These are phyloP conservation scores for Epithemia pelagica DNA, from an alignment of 108 stramenopile species.

Conservation along the genomic window DNA sequence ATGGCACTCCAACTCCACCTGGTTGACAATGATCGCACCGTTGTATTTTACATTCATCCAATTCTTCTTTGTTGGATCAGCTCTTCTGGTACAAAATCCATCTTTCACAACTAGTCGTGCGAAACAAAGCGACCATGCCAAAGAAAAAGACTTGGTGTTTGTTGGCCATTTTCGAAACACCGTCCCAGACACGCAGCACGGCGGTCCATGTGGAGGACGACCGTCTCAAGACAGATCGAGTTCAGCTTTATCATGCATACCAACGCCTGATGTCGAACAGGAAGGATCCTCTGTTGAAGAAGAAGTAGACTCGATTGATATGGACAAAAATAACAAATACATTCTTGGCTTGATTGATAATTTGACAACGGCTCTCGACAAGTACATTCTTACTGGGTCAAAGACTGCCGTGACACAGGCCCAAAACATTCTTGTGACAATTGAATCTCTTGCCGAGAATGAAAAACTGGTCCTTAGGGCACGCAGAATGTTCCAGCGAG, in stretches of 20 bases:
- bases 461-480: neutral
- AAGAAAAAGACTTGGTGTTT: too few relatives aligned
- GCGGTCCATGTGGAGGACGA: too few relatives aligned
- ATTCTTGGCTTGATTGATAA: slow-evolving; percentile 51
- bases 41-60: neutral
- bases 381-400: slow-evolving; percentile 54
- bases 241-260: too few relatives aligned
- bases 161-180: too few relatives aligned
- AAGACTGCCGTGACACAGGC: slow-evolving; percentile 30
- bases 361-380: slow-evolving; percentile 46
- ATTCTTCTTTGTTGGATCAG: slow-evolving; percentile 11
- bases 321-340: slow-evolving; percentile 40
- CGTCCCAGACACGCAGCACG: too few relatives aligned
- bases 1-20: too few relatives aligned
- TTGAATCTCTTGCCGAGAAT: neutral
- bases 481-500: slow-evolving; percentile 45
- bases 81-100: slow-evolving; percentile 5
- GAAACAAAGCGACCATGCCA: neutral
- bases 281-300: too few relatives aligned
- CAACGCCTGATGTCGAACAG: too few relatives aligned
- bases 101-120: neutral
- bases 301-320: neutral
- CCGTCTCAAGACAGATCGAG: too few relatives aligned
- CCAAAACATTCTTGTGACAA: slow-evolving; percentile 1
- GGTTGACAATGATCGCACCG: too few relatives aligned